These are phyloP conservation scores for Kodamaea suecica DNA, from an alignment of 1,139 yeast species.

Conservation along the genomic window DNA sequence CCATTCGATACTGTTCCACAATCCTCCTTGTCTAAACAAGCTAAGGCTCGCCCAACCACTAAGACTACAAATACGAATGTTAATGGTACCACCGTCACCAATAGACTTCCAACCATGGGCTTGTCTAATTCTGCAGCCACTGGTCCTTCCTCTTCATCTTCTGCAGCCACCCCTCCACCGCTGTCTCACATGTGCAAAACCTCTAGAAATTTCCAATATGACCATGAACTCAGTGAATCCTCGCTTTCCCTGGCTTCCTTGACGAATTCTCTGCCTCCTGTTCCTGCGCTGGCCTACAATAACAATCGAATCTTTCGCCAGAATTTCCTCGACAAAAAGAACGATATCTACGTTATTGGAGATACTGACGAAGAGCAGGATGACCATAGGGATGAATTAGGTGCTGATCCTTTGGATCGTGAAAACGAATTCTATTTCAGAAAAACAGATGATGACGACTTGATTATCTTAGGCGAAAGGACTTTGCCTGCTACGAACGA, in stretches of 20 bases:
- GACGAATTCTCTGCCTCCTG: conserved; percentile 12
- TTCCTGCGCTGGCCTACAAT: background rate
- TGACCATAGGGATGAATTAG: conserved; percentile 2
- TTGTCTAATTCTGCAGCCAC: background rate
- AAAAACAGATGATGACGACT: conserved; percentile 4
- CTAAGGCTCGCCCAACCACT: conserved; percentile 10
- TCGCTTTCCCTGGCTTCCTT: conserved; percentile 13
- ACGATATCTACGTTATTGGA: conserved; percentile 12
- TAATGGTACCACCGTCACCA: conserved; percentile 4
- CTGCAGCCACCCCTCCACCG: conserved; percentile 6
- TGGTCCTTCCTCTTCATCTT: too few relatives aligned
- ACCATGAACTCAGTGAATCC: conserved; percentile 14
- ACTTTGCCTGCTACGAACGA: conserved; percentile 4
- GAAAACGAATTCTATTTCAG: conserved; percentile 1
- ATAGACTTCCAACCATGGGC: background rate
- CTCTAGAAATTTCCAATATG: conserved; percentile 9
- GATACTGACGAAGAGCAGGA: conserved; percentile 16
- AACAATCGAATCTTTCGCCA: conserved; percentile 10
- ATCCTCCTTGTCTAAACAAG: too few relatives aligned
- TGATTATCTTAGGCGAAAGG: conserved; percentile 18
- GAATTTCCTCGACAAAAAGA: conserved; percentile 9
- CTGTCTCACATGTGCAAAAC: conserved; percentile 4
- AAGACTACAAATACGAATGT: conserved; percentile 10
- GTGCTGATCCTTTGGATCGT: conserved; percentile 8
- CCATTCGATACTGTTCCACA: too few relatives aligned